Percentiles rank a stretch among this genome's conserved stretches.
Conservation (phyloP, 306 rosid species). For the Begonia masoniana region DNA sequence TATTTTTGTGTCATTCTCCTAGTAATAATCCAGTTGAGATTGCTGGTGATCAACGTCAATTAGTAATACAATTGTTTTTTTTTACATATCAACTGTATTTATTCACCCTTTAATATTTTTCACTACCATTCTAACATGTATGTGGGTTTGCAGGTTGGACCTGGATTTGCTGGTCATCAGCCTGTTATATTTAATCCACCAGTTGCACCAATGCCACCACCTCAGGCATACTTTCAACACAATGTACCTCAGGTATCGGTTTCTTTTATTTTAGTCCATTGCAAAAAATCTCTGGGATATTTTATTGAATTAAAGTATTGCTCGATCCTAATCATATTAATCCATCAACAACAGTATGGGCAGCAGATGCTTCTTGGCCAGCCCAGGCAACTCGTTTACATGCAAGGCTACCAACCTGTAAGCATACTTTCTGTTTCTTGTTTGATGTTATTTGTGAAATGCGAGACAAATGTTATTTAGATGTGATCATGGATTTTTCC, state of each 20-base stretch:
- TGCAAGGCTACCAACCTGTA: slow-evolving; percentile 81
- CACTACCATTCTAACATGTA: too few species aligned
- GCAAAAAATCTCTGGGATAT: too few species aligned
- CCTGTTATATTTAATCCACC: slow-evolving; percentile 67
- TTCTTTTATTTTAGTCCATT: background rate
- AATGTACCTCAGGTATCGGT: slow-evolving; percentile 75
- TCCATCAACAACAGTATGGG: slow-evolving; percentile 56
- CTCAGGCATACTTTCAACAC: slow-evolving; percentile 65
- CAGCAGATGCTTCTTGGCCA: slow-evolving; percentile 63
- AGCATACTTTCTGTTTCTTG: slow-evolving; percentile 20
- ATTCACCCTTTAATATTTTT: too few species aligned
- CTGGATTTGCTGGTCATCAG: slow-evolving; percentile 55
- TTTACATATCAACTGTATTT: too few species aligned
- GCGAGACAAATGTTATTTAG: background rate
- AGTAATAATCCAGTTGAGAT: too few species aligned
- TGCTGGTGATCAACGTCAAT: too few species aligned
- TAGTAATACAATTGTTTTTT: too few species aligned
- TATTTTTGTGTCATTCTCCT: too few species aligned
- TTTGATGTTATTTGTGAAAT: background rate
- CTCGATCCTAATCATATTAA: too few species aligned
- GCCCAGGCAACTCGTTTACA: slow-evolving; percentile 65
- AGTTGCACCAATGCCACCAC: slow-evolving; percentile 49
- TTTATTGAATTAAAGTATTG: too few species aligned
- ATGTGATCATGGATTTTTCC: background rate
- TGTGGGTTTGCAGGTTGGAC: slow-evolving; percentile 52